Conservation (phyloP, 73 alveolate species). For the Tetrahymena thermophila region DNA sequence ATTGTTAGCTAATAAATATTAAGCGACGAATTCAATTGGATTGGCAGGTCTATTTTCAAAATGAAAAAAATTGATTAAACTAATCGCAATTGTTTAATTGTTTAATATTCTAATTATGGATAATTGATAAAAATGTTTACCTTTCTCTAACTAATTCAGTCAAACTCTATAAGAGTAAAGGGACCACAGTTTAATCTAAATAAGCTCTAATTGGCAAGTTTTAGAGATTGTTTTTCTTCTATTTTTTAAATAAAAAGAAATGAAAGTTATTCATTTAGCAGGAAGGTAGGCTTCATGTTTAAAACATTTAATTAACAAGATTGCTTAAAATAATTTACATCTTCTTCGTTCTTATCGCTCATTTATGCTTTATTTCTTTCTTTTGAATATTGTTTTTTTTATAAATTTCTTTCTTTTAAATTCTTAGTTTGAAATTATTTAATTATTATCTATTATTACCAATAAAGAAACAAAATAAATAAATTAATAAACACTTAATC, state of each 20-base stretch:
- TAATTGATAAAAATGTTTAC: neutral
- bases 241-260: neutral
- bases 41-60: neutral
- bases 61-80: neutral
- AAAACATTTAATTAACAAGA: no score
- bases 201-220: neutral
- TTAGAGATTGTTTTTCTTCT: neutral
- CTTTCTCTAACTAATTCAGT: neutral
- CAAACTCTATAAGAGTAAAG: neutral
- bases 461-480: neutral
- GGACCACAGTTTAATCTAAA: neutral
- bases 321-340: neutral
- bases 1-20: neutral
- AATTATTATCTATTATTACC: neutral
- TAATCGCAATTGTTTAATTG: no score
- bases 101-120: no score
- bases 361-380: neutral
- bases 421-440: neutral
- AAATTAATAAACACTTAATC: neutral
- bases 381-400: neutral
- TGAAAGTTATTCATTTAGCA: no score
- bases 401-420: neutral
- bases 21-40: neutral
- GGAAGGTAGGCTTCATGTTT: neutral
- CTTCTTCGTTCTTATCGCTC: neutral